Conservation (phyloP, 257 asterid genomes). For the Solanum dulcamara region DNA sequence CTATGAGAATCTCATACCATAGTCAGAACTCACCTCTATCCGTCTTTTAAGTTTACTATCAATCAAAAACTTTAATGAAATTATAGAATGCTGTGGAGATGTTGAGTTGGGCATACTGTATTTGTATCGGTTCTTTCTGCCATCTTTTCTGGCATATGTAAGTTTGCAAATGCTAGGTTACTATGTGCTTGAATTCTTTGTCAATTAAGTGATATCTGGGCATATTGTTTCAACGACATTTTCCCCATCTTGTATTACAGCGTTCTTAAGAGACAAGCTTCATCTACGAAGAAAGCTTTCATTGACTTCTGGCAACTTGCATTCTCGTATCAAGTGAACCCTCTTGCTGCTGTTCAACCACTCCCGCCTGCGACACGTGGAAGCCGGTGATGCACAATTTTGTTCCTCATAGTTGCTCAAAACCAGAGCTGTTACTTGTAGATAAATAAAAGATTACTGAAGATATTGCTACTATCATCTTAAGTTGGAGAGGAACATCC, state of each 20-base stretch:
- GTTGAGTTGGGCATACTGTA: background rate
- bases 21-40: background rate
- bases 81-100: background rate
- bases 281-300: slow-evolving; percentile 43
- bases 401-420: background rate
- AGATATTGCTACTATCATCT: background rate
- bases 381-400: slow-evolving; percentile 20
- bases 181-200: background rate
- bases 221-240: background rate
- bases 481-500: background rate
- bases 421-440: background rate
- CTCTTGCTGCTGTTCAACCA: slow-evolving; percentile 82
- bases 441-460: background rate
- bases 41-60: background rate
- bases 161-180: background rate
- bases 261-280: slow-evolving; percentile 30
- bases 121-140: background rate
- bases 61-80: background rate
- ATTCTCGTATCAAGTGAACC: slow-evolving; percentile 90
- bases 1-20: background rate
- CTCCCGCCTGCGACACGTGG: slow-evolving; percentile 42
- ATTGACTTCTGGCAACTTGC: slow-evolving; percentile 86
- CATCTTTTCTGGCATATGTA: background rate
- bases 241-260: slow-evolving; percentile 24
- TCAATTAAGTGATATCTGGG: background rate